Evolutionary conservation across 116 monocot species (phyloP), one percentile per base, ranked within the genome.

Genomic region (Iris pallida): DNA sequence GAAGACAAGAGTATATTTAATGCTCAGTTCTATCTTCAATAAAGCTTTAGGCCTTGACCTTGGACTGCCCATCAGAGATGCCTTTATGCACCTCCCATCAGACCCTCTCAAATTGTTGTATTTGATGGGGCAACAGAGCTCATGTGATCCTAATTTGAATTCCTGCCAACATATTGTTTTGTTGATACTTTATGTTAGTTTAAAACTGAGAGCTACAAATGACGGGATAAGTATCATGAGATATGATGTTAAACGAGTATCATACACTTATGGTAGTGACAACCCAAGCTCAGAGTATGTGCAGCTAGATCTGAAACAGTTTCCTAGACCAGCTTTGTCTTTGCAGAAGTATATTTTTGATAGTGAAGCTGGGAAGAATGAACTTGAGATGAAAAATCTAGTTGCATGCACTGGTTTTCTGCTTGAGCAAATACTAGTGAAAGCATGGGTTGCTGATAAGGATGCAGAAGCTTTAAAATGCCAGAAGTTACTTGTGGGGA

Each of bases 361-460:
- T 77, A 82, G 80, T 64, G 91, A 91, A 70, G 74, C 69, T 60
- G 79, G 66, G 30, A 91, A 86, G 69, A 73, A 75, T 72, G 86
- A 79, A 60, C 52, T 82, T 47, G 95, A 95, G 45, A 72, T 79
- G 74, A 91, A 81, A 75, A 95, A 95, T 80, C 60, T 91, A 68
- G 70, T 88, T 68, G 86, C 95, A 17, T 91, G 86, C 61, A 63
- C 77, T 53, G 82, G 95, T 77, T 86, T 84, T n/a, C n/a, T n/a
- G n/a, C n/a, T n/a, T n/a, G n/a, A n/a, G n/a, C n/a, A n/a, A n/a
- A n/a, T n/a, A n/a, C 52, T 45, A 91, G 91, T 95, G 19, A 82
- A 86, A 68, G 91, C 95, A 61, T 95, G 95, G 95, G 72, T 82
- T 18, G 86, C 86, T 78, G 86, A 88, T 65, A 91, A 95, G 81